These are phyloP conservation scores for Cryphonectria carpinicola DNA, from an alignment of 2,329 filamentous ascomycete species.

Conservation along the genomic window DNA sequence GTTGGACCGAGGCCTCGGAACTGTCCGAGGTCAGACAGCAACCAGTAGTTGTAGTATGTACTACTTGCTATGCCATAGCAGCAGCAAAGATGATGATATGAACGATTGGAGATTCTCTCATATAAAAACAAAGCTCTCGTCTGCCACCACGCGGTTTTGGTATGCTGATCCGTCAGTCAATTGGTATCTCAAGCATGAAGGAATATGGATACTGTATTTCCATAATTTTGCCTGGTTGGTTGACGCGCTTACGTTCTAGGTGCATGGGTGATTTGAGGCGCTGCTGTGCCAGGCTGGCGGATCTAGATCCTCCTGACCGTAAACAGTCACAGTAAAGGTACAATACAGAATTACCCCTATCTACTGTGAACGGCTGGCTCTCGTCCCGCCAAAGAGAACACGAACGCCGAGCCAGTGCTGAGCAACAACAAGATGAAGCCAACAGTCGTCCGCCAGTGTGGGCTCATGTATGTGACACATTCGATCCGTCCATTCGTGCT, in stretches of 20 bases:
- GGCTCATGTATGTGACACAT: slow-evolving; percentile 9
- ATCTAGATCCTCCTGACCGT: background rate
- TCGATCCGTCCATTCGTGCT: background rate
- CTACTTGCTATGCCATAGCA: background rate
- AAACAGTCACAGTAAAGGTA: no score
- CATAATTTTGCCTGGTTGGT: background rate
- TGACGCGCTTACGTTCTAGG: background rate
- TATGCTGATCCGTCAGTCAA: background rate
- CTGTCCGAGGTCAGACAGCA: background rate
- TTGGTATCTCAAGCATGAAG: background rate
- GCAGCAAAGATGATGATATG: no score
- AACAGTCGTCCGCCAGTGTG: slow-evolving; percentile 30
- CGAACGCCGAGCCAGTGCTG: background rate
- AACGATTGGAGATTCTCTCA: background rate
- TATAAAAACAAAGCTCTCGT: background rate
- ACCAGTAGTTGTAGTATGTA: background rate
- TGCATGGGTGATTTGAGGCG: background rate
- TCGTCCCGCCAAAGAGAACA: background rate
- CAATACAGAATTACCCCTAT: background rate
- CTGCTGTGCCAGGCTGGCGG: background rate
- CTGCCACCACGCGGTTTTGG: background rate
- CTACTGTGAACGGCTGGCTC: background rate
- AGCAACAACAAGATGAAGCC: slow-evolving; percentile 13
- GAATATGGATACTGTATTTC: background rate
- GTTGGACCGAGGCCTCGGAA: background rate